Evolutionary conservation across 345 rosid genomes (phyloP).

Genomic region (Gossypium anomalum): DNA sequence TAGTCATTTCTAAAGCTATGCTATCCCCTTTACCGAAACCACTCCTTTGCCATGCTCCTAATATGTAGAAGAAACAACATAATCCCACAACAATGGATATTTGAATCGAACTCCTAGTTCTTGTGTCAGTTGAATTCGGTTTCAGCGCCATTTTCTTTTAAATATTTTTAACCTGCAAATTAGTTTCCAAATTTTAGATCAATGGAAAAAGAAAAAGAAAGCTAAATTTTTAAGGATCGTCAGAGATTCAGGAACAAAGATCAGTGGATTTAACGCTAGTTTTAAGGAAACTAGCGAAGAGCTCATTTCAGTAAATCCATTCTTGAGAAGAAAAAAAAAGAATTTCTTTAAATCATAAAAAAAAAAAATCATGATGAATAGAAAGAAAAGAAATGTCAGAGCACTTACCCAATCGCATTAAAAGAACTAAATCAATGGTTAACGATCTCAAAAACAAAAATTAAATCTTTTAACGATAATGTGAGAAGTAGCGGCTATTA

Average conservation of each 20-base stretch:
- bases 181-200: neutral
- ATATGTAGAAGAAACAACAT: constrained; percentile 84
- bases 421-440: neutral
- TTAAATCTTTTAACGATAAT: neutral
- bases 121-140: constrained; percentile 60
- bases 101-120: constrained; percentile 83
- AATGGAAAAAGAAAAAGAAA: neutral
- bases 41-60: constrained; percentile 98
- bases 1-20: constrained; percentile 79
- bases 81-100: constrained; percentile 71
- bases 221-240: neutral
- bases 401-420: constrained; percentile 16
- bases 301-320: neutral
- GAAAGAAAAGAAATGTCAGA: neutral
- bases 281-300: neutral
- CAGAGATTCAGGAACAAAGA: neutral
- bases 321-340: neutral
- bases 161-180: constrained; percentile 26
- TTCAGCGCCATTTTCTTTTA: constrained; percentile 60
- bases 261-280: neutral
- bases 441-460: constrained; percentile 7
- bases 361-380: neutral
- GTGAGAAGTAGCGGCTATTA: neutral
- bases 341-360: neutral
- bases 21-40: constrained; percentile 98